phyloP scores from a whole-genome alignment of 1,139 yeast species.

The Sugiyamaella castrensis region DNA sequence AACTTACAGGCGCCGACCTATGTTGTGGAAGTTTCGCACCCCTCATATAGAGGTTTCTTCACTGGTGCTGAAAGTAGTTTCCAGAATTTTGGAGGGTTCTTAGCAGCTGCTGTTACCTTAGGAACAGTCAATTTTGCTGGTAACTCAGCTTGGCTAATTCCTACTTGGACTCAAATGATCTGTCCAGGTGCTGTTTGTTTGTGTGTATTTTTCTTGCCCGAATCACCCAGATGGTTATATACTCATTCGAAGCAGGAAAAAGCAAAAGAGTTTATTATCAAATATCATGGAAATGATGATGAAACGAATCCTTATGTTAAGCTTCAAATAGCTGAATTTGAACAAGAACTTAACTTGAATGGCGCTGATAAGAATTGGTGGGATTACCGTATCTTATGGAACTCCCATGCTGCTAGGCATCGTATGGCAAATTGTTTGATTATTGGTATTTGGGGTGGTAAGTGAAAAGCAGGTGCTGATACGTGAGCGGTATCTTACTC shows the following conservation, averaged over 20 bases:
- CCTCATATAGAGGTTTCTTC: constrained; percentile 21
- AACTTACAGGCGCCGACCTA: constrained; percentile 25
- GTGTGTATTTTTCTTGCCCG: constrained; percentile 62
- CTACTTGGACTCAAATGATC: constrained; percentile 45
- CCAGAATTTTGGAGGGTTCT: constrained; percentile 46
- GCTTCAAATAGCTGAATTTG: constrained; percentile 23
- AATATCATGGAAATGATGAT: constrained; percentile 27
- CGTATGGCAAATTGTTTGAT: constrained; percentile 21
- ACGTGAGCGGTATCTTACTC: too few relatives aligned
- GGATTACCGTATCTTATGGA: constrained; percentile 38
- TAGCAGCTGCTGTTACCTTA: constrained; percentile 48
- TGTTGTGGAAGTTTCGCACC: constrained; percentile 23
- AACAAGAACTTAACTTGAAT: constrained; percentile 17
- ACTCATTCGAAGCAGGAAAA: constrained; percentile 44
- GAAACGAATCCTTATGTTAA: constrained; percentile 20
- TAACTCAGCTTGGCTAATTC: constrained; percentile 44
- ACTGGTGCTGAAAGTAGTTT: constrained; percentile 43
- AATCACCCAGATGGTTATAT: constrained; percentile 64
- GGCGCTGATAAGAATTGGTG: constrained; percentile 25
- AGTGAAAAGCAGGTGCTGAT: too few relatives aligned
- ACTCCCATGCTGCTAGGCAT: constrained; percentile 38
- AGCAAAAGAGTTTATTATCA: constrained; percentile 41
- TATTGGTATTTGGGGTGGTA: constrained; percentile 17
- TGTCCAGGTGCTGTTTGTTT: constrained; percentile 46
- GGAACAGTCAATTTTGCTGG: constrained; percentile 37